phyloP scores from a whole-genome alignment of 1,139 yeast species.

The Suhomyces wounanorum region DNA sequence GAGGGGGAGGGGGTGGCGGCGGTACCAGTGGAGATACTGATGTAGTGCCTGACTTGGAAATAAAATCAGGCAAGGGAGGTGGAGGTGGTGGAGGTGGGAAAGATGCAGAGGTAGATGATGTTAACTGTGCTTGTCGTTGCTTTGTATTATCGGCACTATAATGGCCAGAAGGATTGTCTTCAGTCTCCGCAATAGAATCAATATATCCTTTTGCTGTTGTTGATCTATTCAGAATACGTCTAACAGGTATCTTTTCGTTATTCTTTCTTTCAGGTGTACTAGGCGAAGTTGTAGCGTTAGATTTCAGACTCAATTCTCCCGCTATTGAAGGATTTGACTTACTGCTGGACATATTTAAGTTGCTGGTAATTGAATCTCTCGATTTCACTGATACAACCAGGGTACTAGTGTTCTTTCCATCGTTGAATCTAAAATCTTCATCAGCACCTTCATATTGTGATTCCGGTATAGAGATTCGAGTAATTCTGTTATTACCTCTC shows the following conservation, averaged over 20 bases:
- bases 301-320: background rate
- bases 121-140: background rate
- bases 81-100: constrained; percentile 33
- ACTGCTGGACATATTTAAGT: background rate
- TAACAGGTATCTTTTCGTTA: background rate
- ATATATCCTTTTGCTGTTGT: background rate
- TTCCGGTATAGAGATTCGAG: background rate
- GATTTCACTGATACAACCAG: constrained; percentile 10
- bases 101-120: background rate
- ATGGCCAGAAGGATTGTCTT: background rate
- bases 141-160: background rate
- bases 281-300: background rate
- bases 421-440: constrained; percentile 8
- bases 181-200: background rate
- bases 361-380: constrained; percentile 3
- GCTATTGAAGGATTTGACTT: background rate
- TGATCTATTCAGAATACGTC: background rate
- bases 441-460: background rate
- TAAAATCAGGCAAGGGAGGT: constrained; percentile 20
- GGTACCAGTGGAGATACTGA: constrained; percentile 15
- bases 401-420: background rate
- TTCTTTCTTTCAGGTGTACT: background rate
- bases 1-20: constrained; percentile 34
- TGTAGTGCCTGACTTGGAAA: constrained; percentile 13
- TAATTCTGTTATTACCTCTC: background rate